Evolutionary conservation across 1,284 basidiomycete genomes (phyloP).

Genomic region (Phellinidium pouzarii): DNA sequence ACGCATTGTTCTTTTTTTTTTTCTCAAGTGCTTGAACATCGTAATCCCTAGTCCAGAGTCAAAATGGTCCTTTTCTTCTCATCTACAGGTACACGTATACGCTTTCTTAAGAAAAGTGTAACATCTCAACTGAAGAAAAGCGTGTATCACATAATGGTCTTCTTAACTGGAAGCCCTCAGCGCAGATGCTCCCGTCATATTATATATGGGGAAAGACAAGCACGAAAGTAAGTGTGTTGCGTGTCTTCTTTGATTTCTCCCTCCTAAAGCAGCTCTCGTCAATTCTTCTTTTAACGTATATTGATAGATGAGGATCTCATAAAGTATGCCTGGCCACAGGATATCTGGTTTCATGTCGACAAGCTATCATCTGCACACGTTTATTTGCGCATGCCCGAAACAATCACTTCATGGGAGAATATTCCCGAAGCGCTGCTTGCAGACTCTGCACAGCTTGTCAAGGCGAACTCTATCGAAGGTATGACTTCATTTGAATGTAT

Average conservation of each 20-base stretch:
- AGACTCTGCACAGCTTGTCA: conserved; percentile 92
- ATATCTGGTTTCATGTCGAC: conserved; percentile 81
- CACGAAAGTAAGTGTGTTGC: conserved; percentile 72
- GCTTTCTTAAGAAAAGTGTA: background rate
- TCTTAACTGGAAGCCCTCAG: conserved; percentile 1
- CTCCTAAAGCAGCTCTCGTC: conserved; percentile 5
- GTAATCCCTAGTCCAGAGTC: too few species aligned
- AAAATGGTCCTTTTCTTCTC: conserved; percentile 68
- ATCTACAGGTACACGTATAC: conserved; percentile 42
- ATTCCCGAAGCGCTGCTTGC: conserved; percentile 76
- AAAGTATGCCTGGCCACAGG: conserved; percentile 82
- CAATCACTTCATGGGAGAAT: conserved; percentile 75
- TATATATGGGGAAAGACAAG: conserved; percentile 98
- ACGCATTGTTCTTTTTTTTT: too few species aligned
- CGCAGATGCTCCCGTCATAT: conserved; percentile 46
- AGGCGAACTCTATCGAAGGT: conserved; percentile 98
- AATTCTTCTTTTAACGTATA: background rate
- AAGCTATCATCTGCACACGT: conserved; percentile 93
- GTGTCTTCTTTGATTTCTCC: conserved; percentile 17
- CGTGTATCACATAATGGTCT: background rate
- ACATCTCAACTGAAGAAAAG: background rate
- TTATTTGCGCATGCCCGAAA: conserved; percentile 79
- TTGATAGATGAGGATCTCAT: conserved; percentile 86
- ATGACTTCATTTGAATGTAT: too few species aligned
- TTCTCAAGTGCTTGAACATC: too few species aligned